phyloP scores from a whole-genome alignment of 2,329 filamentous ascomycete genomes.

The Diaporthe nobilis region DNA sequence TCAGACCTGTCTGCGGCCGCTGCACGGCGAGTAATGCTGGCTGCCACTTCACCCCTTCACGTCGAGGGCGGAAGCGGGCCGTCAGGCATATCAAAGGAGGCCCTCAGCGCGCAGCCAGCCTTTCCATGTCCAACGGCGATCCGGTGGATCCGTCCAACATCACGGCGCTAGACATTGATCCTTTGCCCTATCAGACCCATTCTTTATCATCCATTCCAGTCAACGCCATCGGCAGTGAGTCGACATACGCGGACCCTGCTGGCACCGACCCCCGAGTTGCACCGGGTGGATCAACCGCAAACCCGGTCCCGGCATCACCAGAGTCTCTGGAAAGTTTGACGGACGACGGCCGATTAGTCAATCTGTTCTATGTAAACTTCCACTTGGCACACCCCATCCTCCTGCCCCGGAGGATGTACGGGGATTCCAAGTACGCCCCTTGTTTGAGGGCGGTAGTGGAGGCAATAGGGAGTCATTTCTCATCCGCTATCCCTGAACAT shows the following conservation, averaged over 20 bases:
- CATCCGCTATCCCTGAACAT: neutral
- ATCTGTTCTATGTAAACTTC: neutral
- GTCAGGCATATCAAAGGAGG: neutral
- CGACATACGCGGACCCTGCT: neutral
- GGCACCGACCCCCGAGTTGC: neutral
- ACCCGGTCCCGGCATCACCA: neutral
- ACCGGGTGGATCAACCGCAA: neutral
- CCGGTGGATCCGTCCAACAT: neutral
- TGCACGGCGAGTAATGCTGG: neutral
- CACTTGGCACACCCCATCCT: conserved; percentile 4
- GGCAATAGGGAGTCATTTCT: neutral
- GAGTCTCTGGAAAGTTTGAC: neutral
- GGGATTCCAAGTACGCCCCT: neutral
- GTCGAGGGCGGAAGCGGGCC: conserved; percentile 1
- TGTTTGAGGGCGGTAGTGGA: conserved; percentile 2
- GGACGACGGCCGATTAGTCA: neutral
- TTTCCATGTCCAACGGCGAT: neutral
- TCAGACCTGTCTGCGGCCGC: conserved; percentile 5
- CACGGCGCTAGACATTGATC: neutral
- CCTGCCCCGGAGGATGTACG: conserved; percentile 1
- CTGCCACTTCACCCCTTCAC: conserved; percentile 11
- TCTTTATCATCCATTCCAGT: neutral
- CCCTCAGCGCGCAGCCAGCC: neutral
- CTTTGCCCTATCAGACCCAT: neutral
- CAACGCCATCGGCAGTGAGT: neutral